Percentiles rank a stretch among this genome's conserved stretches.
Evolutionary conservation across 148 eudicot genomes (phyloP).

Genomic region (Fagopyrum esculentum): DNA sequence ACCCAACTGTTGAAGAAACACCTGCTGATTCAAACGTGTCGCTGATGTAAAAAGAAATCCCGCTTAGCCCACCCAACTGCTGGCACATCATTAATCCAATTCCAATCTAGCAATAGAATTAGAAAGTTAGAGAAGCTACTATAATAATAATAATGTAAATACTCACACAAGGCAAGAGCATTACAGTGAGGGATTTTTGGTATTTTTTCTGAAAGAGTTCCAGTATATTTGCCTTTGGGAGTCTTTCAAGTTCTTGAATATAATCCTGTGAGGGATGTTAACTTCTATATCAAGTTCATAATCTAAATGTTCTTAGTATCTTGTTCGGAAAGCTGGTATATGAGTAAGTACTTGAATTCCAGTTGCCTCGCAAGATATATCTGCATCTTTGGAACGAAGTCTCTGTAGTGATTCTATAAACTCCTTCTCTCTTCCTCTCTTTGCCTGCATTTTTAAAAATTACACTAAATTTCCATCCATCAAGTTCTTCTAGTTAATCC

Average conservation of each 20-base stretch:
- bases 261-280: conserved; percentile 40
- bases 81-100: conserved; percentile 84
- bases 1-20: conserved; percentile 63
- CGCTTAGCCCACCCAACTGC: conserved; percentile 87
- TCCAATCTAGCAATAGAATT: conserved; percentile 48
- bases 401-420: conserved; percentile 56
- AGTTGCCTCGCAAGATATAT: conserved; percentile 62
- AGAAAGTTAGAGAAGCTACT: not conserved
- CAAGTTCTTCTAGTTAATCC: not conserved
- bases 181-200: conserved; percentile 56
- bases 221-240: conserved; percentile 62
- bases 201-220: conserved; percentile 79
- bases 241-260: conserved; percentile 48
- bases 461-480: not conserved
- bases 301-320: not conserved
- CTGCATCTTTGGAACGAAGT: conserved; percentile 63
- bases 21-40: conserved; percentile 76
- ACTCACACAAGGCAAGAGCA: not conserved
- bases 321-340: not conserved
- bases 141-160: not conserved
- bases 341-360: conserved; percentile 55
- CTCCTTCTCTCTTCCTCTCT: conserved; percentile 48
- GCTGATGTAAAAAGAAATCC: conserved; percentile 70
- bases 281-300: not conserved
- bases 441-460: conserved; percentile 48